Percentiles rank a stretch among this genome's conserved stretches.
Conservation (phyloP, 2,329 filamentous ascomycete species). For the Phyllosticta citrichinensis region DNA sequence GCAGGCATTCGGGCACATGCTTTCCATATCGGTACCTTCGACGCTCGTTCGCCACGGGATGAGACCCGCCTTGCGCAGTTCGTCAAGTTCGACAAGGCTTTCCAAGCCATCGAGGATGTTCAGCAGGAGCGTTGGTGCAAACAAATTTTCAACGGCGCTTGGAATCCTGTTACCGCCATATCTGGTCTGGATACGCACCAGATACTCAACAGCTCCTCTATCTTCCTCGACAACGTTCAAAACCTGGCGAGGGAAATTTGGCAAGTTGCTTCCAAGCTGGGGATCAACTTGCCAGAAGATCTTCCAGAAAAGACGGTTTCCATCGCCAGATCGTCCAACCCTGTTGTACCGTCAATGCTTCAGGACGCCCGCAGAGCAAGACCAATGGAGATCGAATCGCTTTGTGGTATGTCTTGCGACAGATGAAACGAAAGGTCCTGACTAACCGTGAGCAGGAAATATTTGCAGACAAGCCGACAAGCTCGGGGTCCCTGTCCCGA, state of each 20-base stretch:
- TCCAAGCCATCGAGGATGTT: slow-evolving; percentile 12
- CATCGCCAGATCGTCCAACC: slow-evolving; percentile 11
- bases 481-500: slow-evolving; percentile 5
- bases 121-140: slow-evolving; percentile 17
- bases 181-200: slow-evolving; percentile 15
- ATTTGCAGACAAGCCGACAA: slow-evolving; percentile 2
- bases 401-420: slow-evolving; percentile 13
- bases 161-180: slow-evolving; percentile 15
- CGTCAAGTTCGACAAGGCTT: slow-evolving; percentile 13
- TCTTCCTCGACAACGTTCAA: slow-evolving; percentile 10
- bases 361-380: slow-evolving; percentile 15
- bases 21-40: slow-evolving; percentile 12
- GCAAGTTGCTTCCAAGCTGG: slow-evolving; percentile 13
- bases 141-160: slow-evolving; percentile 16
- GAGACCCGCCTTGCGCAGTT: slow-evolving; percentile 10
- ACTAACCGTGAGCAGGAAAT: neutral
- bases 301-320: slow-evolving; percentile 12
- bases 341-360: slow-evolving; percentile 16
- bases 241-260: slow-evolving; percentile 15
- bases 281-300: slow-evolving; percentile 11
- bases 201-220: slow-evolving; percentile 11
- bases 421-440: neutral
- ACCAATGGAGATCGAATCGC: slow-evolving; percentile 16
- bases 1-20: slow-evolving; percentile 13
- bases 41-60: neutral